phyloP scores from a whole-genome alignment of 2,329 filamentous ascomycete genomes.

The Nakataea oryzae region DNA sequence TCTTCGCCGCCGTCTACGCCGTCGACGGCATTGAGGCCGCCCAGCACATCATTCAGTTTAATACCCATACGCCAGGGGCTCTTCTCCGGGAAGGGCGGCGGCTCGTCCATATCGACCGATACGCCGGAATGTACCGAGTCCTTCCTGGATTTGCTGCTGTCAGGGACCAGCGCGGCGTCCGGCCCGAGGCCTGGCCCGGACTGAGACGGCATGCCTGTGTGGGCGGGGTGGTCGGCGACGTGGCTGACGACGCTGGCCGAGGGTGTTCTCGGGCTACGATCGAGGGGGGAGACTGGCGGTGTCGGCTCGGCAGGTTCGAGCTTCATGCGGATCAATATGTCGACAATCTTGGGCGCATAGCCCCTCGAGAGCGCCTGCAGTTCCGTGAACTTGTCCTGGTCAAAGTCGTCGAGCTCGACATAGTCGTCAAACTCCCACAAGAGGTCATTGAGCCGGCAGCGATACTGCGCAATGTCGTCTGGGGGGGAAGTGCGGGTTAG shows the following conservation, averaged over 20 bases:
- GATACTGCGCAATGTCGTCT: slow-evolving; percentile 40
- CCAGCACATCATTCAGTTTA: not conserved
- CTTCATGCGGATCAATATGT: slow-evolving; percentile 44
- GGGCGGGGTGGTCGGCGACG: not conserved
- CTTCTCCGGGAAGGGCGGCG: slow-evolving; percentile 5
- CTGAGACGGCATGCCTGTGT: slow-evolving; percentile 7
- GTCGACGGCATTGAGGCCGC: not conserved
- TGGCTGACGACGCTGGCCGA: slow-evolving; percentile 5
- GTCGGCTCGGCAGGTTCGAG: slow-evolving; percentile 21
- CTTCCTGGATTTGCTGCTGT: not conserved
- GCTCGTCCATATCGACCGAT: not conserved
- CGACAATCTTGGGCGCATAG: slow-evolving; percentile 35
- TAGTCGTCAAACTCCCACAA: slow-evolving; percentile 49
- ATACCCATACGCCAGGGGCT: slow-evolving; percentile 9
- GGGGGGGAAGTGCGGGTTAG: not conserved
- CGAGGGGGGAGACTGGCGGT: slow-evolving; percentile 6
- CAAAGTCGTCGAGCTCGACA: slow-evolving; percentile 36
- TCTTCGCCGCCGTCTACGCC: not conserved
- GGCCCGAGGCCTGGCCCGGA: slow-evolving; percentile 10
- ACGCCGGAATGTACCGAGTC: not conserved
- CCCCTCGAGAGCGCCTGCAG: slow-evolving; percentile 36
- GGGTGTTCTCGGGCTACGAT: not conserved
- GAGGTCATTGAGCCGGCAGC: slow-evolving; percentile 35
- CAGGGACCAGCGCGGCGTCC: slow-evolving; percentile 2
- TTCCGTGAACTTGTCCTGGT: slow-evolving; percentile 36